Conservation (phyloP, 306 rosid genomes). For the Cucumis hystrix region DNA sequence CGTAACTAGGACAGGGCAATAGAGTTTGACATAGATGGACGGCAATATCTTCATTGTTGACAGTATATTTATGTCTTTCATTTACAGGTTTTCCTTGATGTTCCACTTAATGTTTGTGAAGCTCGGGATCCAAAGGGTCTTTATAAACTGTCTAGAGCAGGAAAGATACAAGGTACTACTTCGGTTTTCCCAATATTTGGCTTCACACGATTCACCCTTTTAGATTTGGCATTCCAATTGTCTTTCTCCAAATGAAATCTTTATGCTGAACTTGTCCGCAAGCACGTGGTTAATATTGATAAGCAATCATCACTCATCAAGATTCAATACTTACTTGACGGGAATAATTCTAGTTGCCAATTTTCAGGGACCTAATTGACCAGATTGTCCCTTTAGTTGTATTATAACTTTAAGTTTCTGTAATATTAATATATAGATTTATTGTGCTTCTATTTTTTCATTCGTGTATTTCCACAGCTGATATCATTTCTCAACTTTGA, state of each 20-base stretch:
- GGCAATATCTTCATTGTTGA: not conserved
- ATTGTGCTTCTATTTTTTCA: not conserved
- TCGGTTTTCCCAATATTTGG: not conserved
- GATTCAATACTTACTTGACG: not conserved
- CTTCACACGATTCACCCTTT: not conserved
- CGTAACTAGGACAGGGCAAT: not conserved
- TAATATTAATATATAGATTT: not conserved
- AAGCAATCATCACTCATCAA: not conserved
- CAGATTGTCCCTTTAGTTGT: not conserved
- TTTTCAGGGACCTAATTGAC: not conserved
- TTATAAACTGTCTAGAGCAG: slow-evolving; percentile 89
- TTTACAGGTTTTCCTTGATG: slow-evolving; percentile 76
- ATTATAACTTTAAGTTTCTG: not conserved
- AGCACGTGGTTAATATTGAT: not conserved
- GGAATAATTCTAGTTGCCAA: not conserved
- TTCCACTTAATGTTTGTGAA: slow-evolving; percentile 82
- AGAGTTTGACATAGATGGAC: not conserved
- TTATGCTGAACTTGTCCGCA: not conserved
- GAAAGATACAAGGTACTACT: slow-evolving; percentile 66
- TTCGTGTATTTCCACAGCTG: not conserved
- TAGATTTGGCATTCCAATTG: not conserved
- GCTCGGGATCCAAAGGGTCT: slow-evolving; percentile 91
- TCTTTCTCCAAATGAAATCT: not conserved
- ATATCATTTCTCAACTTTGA: not conserved
- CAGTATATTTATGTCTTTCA: slow-evolving; percentile 5